Evolutionary conservation across 768 basidiomycete species (phyloP), one percentile per base, ranked within the genome.

Genomic region (Bullera alba): DNA sequence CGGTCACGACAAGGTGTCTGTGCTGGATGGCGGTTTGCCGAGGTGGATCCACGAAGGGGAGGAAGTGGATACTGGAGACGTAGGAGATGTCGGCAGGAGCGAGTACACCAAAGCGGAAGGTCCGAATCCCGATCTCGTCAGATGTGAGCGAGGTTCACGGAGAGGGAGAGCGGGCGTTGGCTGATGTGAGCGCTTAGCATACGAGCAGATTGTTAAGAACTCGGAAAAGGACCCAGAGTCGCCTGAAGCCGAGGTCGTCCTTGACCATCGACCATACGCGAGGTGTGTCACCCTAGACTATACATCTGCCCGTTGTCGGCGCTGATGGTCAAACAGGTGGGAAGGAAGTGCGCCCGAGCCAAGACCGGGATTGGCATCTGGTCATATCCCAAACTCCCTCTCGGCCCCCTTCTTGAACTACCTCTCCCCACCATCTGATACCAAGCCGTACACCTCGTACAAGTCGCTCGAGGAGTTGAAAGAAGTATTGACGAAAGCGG

Each of bases 21-120:
- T 97, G 10, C 78, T 99, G 15, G 82, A 97, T 70, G 95, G 95
- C n/a, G 93, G 92, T 17, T 79, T 96, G 12, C 88, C 87, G 27
- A 75, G 80, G 34, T 93, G 87, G 87, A 76, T 81, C 51, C 78
- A 77, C 26, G 82, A 85, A 65, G 82, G 83, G 0, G 52, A 54
- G 15, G 63, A 68, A 17, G 47, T 56, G 26, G 66, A 68, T 30
- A 46, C 51, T 5, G 66, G 66, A 1, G 58, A 61, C 4, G 48
- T 58, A 10, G 37, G 32, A 19, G 49, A 56, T 17, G 22, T 42
- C 26, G 55, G 47, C 8, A 49, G 51, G 38, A 53, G 46, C n/a
- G 48, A 54, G 44, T 56, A 58, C 32, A 38, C 34, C n/a, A 22
- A 27, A 22, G 56, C 39, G 10, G 27, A 58, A 23, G 53, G 34